These are phyloP conservation scores for Priceomyces medius DNA, from an alignment of 805 yeast species.

Conservation along the genomic window DNA sequence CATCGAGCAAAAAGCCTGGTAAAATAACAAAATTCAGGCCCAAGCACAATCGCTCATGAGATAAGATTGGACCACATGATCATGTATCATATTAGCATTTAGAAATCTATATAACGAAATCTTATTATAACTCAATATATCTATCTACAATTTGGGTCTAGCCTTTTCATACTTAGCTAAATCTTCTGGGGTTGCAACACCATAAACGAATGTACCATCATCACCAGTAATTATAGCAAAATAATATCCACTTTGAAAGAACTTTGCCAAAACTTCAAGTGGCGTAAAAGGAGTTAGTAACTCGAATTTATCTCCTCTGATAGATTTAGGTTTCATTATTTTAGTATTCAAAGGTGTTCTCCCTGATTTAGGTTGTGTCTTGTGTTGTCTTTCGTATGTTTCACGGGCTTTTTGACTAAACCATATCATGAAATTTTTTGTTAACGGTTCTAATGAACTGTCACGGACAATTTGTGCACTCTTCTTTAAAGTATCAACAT, in stretches of 20 bases:
- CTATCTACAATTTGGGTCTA: conserved; percentile 39
- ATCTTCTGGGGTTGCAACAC: conserved; percentile 56
- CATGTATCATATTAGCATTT: no score
- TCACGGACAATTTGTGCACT: conserved; percentile 23
- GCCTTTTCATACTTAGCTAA: conserved; percentile 40
- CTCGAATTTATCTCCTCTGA: conserved; percentile 32
- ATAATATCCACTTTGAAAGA: conserved; percentile 48
- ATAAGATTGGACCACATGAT: no score
- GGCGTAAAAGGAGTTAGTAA: conserved; percentile 56
- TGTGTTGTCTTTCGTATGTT: conserved; percentile 27
- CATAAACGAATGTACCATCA: conserved; percentile 52
- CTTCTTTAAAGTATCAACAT: conserved; percentile 41
- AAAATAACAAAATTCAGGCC: background rate
- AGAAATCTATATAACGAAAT: no score
- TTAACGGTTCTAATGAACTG: conserved; percentile 25
- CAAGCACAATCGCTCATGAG: background rate
- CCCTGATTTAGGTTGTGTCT: conserved; percentile 4
- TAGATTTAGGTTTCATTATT: conserved; percentile 32
- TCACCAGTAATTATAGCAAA: conserved; percentile 60
- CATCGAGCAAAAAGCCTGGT: background rate
- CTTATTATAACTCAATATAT: no score
- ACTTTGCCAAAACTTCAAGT: conserved; percentile 50
- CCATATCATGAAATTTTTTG: conserved; percentile 42
- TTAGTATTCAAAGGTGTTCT: conserved; percentile 27
- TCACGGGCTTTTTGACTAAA: conserved; percentile 37